Percentiles rank a stretch among this genome's conserved stretches.
Evolutionary conservation across 2,329 filamentous ascomycete species (phyloP).

Genomic region (Drechslera avenae): DNA sequence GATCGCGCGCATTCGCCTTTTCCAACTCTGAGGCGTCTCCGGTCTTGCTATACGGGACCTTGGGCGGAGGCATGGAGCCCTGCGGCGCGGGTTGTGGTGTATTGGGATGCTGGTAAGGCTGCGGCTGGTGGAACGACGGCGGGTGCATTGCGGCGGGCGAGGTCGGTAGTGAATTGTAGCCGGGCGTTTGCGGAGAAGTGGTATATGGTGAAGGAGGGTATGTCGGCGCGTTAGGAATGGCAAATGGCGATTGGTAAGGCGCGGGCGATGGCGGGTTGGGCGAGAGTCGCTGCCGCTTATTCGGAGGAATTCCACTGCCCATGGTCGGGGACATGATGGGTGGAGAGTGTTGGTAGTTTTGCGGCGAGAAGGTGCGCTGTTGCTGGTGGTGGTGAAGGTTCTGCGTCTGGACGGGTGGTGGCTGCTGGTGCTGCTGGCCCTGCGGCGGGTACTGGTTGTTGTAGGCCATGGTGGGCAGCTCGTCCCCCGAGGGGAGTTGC

Average conservation of each 20-base stretch:
- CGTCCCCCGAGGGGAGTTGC: conserved; percentile 31
- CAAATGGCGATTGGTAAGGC: conserved; percentile 45
- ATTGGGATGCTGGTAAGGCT: conserved; percentile 45
- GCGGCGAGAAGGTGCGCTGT: conserved; percentile 49
- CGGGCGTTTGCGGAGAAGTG: conserved; percentile 36
- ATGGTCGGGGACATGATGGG: conserved; percentile 56
- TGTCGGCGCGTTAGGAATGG: conserved; percentile 52
- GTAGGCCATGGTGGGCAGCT: conserved; percentile 42
- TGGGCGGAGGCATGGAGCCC: conserved; percentile 66
- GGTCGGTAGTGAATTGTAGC: conserved; percentile 38
- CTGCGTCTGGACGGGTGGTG: conserved; percentile 45
- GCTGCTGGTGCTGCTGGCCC: conserved; percentile 29
- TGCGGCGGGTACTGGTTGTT: conserved; percentile 35
- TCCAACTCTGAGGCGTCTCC: conserved; percentile 51
- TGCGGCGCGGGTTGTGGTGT: conserved; percentile 29
- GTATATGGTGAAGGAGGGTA: conserved; percentile 47
- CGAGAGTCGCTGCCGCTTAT: conserved; percentile 74
- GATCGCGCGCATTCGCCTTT: conserved; percentile 62
- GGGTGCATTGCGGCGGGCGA: conserved; percentile 41
- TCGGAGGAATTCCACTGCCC: conserved; percentile 61
- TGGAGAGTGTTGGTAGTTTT: conserved; percentile 56
- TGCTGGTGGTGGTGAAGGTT: conserved; percentile 53
- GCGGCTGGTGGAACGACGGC: conserved; percentile 59
- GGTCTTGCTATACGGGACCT: conserved; percentile 59
- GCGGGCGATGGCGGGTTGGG: conserved; percentile 67